A percentile compares a stretch with the other conserved stretches of the same genome.
Conservation (phyloP, 139 green algal species). For the Chlamydomonas applanata region DNA sequence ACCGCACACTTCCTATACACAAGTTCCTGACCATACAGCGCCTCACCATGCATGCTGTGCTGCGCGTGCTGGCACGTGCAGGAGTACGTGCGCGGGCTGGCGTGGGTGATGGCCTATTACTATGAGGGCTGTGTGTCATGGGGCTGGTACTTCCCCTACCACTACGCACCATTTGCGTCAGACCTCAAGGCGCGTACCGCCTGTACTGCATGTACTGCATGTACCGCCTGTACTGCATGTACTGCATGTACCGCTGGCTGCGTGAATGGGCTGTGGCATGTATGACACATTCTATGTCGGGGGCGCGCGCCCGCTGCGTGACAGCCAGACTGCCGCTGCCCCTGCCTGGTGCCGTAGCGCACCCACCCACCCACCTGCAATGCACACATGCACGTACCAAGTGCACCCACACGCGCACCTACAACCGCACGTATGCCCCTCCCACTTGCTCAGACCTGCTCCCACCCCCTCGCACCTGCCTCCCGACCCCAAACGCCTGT, state of each 20-base stretch:
- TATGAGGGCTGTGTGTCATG: constrained; percentile 78
- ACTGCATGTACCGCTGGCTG: too few relatives aligned
- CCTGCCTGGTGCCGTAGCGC: background rate
- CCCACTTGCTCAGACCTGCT: too few relatives aligned
- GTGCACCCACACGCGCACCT: constrained; percentile 2
- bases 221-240: too few relatives aligned
- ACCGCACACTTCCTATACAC: too few relatives aligned
- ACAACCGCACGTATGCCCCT: background rate
- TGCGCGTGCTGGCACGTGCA: constrained; percentile 53
- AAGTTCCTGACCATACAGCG: too few relatives aligned
- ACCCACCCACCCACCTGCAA: constrained; percentile 17
- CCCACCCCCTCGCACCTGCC: background rate
- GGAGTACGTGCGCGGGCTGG: constrained; percentile 89
- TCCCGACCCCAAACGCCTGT: background rate
- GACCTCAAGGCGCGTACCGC: constrained; percentile 63
- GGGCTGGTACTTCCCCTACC: constrained; percentile 89
- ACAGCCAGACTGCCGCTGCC: constrained; percentile 1
- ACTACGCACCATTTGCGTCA: constrained; percentile 99
- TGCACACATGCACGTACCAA: background rate
- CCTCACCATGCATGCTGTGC: too few relatives aligned
- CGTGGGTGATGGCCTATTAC: constrained; percentile 97
- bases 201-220: too few relatives aligned
- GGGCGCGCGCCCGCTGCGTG: too few relatives aligned
- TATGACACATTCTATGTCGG: too few relatives aligned
- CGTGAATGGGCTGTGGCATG: too few relatives aligned